Conservation (phyloP, 208 protist species). For the Wallacemonas rigidus region DNA sequence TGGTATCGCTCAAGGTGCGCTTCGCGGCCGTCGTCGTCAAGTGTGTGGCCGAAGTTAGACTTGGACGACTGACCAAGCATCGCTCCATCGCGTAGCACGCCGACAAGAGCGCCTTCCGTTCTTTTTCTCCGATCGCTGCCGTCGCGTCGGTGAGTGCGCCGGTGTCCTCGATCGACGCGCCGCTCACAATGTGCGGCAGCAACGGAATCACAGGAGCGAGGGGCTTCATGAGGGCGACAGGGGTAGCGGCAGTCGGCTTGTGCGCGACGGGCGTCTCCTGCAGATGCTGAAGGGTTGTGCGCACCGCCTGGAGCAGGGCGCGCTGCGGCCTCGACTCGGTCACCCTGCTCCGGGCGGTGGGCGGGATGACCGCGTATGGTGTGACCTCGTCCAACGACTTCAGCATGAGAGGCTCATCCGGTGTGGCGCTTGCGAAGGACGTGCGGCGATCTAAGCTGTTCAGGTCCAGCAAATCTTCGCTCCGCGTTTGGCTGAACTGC, state of each 20-base stretch:
- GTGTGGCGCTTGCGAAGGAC: neutral
- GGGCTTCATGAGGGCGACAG: no score
- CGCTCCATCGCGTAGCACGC: constrained; percentile 9
- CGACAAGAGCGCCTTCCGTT: constrained; percentile 7
- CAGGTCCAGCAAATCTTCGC: neutral
- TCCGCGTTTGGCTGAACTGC: neutral
- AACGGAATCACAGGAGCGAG: no score
- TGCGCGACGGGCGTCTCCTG: neutral
- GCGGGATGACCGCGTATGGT: no score
- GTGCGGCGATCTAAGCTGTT: neutral
- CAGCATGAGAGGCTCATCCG: no score
- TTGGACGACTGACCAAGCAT: neutral
- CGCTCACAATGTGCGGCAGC: no score
- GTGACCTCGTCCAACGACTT: no score
- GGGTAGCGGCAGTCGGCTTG: no score
- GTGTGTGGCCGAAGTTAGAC: neutral
- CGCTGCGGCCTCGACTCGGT: neutral
- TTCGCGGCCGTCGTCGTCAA: neutral
- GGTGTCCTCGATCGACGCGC: no score
- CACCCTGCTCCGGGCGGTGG: no score
- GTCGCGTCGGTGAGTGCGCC: neutral
- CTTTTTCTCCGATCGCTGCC: neutral
- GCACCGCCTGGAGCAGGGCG: neutral
- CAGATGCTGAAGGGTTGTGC: neutral
- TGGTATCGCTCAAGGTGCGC: neutral